Evolutionary conservation across 192 early-diverging fungal genomes (phyloP).

Genomic region (Coemansia sp.): DNA sequence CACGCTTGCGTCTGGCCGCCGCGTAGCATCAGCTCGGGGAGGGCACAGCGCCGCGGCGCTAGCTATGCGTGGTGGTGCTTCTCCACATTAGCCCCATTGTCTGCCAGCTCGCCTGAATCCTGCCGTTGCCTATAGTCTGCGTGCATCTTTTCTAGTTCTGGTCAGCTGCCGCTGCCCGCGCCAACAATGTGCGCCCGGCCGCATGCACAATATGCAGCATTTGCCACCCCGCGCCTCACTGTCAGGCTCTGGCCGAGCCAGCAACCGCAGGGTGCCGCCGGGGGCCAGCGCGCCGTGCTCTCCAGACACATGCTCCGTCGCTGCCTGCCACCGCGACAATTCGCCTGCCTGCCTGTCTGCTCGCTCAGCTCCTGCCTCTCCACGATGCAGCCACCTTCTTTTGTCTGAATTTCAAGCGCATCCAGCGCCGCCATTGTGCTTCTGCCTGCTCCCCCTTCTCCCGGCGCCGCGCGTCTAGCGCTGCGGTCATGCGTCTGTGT

Average conservation of each 20-base stretch:
- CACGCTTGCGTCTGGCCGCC: neutral
- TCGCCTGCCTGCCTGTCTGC: neutral
- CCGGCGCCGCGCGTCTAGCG: neutral
- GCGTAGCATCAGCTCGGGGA: too few relatives aligned
- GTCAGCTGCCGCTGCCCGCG: neutral
- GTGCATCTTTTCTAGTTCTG: neutral
- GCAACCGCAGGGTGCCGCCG: too few relatives aligned
- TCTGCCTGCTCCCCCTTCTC: too few relatives aligned
- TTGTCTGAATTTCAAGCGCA: neutral
- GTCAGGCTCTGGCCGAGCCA: too few relatives aligned
- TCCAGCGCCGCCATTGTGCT: neutral
- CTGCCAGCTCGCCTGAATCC: neutral
- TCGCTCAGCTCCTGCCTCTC: conserved; percentile 16
- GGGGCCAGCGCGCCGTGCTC: too few relatives aligned
- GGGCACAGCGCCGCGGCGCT: too few relatives aligned
- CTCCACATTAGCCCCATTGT: conserved; percentile 1
- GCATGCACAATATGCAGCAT: conserved; percentile 13
- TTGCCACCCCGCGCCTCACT: conserved; percentile 16
- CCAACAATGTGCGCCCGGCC: conserved; percentile 2
- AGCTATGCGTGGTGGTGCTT: neutral
- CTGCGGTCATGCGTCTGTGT: too few relatives aligned
- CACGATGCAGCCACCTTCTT: conserved; percentile 22
- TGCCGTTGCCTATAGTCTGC: neutral
- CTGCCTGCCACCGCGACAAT: too few relatives aligned
- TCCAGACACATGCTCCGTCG: too few relatives aligned